phyloP scores from a whole-genome alignment of 768 basidiomycete species.

The Pleurotus salmoneostramineus region DNA sequence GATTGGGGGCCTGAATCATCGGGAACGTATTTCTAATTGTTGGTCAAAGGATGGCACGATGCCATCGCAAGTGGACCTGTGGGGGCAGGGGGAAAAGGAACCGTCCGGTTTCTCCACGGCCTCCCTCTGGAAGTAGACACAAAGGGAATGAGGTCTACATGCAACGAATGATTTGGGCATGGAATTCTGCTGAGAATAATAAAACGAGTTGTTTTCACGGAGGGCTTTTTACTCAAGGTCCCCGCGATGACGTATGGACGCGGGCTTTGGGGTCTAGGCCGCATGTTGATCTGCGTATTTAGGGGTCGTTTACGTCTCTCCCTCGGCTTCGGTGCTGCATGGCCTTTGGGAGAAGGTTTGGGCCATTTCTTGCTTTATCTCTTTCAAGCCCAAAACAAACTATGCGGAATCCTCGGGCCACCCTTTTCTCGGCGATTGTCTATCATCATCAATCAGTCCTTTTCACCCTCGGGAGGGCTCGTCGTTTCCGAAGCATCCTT shows the following conservation, averaged over 20 bases:
- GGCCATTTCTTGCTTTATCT: background rate
- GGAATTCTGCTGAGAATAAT: background rate
- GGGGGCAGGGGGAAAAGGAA: background rate
- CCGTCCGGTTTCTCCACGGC: too few species aligned
- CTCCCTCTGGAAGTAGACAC: too few species aligned
- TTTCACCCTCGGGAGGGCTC: background rate
- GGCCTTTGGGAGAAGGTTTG: too few species aligned
- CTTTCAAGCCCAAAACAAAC: background rate
- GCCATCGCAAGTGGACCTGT: background rate
- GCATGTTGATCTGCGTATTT: background rate
- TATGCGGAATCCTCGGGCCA: slow-evolving; percentile 5
- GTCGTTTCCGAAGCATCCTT: background rate
- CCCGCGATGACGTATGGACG: slow-evolving; percentile 3
- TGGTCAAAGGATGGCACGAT: background rate
- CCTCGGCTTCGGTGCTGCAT: slow-evolving; percentile 2
- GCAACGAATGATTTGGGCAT: background rate
- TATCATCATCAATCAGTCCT: background rate
- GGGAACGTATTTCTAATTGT: background rate
- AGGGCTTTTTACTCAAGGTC: background rate
- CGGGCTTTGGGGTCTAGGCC: background rate
- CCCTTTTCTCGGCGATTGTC: slow-evolving; percentile 5
- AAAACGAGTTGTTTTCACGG: slow-evolving; percentile 1
- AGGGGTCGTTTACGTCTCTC: background rate
- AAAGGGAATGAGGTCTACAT: background rate
- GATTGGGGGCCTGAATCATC: background rate